Percentiles rank a stretch among this genome's conserved stretches.
Conservation (phyloP, 78 protist genomes). For the Monosiga brevicollis region DNA sequence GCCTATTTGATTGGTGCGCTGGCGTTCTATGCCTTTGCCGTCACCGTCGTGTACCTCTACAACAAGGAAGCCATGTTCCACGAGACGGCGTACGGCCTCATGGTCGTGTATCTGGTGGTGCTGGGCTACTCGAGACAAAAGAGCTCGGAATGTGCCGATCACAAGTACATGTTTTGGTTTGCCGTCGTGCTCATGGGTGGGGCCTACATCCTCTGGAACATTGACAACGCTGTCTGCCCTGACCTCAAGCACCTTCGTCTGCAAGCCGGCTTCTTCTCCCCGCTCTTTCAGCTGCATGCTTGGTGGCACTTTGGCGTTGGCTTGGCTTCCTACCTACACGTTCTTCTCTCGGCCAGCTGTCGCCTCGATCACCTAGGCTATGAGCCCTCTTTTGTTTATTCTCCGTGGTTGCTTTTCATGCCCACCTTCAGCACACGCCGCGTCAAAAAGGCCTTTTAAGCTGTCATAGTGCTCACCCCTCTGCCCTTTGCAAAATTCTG, state of each 20-base stretch:
- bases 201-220: neutral
- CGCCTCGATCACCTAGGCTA: too few species aligned
- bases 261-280: neutral
- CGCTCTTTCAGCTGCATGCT: neutral
- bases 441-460: too few species aligned
- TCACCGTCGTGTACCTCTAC: slow-evolving; percentile 1
- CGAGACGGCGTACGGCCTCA: neutral
- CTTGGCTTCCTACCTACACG: neutral
- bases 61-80: neutral
- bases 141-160: too few species aligned
- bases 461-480: too few species aligned
- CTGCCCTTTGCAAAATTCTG: too few species aligned
- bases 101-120: neutral
- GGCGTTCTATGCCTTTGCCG: neutral
- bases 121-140: too few species aligned
- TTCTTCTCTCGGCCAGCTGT: too few species aligned
- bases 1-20: neutral
- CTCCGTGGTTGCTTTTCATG: too few species aligned
- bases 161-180: neutral
- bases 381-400: too few species aligned
- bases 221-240: neutral
- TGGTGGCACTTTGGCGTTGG: slow-evolving; percentile 12
- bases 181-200: neutral
- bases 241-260: neutral
- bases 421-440: too few species aligned